Conservation (phyloP, 495 filamentous ascomycete species). For the Articulospora tetracladia region DNA sequence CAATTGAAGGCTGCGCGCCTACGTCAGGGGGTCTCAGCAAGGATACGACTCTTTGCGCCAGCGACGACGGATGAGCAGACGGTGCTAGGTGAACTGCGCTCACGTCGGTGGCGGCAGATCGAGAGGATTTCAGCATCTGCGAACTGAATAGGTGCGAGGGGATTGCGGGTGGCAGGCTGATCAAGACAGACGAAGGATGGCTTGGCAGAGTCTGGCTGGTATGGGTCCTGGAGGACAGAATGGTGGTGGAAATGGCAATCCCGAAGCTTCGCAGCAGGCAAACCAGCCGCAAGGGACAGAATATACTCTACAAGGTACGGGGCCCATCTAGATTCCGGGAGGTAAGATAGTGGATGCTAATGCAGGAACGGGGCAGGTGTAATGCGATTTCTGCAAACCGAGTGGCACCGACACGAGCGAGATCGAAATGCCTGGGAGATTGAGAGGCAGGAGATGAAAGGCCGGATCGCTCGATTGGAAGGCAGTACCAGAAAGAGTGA, state of each 20-base stretch:
- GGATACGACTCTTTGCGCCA: neutral
- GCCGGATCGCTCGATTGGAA: conserved; percentile 91
- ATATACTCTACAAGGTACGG: conserved; percentile 89
- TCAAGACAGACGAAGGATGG: conserved; percentile 36
- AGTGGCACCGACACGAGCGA: conserved; percentile 98
- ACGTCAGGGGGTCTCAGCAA: neutral
- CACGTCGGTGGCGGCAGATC: neutral
- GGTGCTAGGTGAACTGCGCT: neutral
- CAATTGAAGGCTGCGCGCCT: neutral
- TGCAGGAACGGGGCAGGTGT: conserved; percentile 58
- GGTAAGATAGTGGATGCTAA: neutral
- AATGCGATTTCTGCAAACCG: conserved; percentile 98
- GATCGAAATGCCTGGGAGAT: conserved; percentile 99
- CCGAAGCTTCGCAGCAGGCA: conserved; percentile 46
- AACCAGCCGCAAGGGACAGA: conserved; percentile 84
- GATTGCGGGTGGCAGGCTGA: neutral
- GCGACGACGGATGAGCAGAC: neutral
- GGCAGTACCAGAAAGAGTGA: conserved; percentile 82
- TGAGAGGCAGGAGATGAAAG: conserved; percentile 98
- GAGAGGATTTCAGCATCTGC: neutral
- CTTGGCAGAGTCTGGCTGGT: conserved; percentile 57
- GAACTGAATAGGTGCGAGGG: neutral
- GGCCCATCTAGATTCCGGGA: conserved; percentile 2
- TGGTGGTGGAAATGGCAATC: conserved; percentile 52
- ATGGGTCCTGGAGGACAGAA: conserved; percentile 61